Base-by-base conservation (phyloP, 2,329 filamentous ascomycete species). In the Aspergillus proliferans region DNA sequence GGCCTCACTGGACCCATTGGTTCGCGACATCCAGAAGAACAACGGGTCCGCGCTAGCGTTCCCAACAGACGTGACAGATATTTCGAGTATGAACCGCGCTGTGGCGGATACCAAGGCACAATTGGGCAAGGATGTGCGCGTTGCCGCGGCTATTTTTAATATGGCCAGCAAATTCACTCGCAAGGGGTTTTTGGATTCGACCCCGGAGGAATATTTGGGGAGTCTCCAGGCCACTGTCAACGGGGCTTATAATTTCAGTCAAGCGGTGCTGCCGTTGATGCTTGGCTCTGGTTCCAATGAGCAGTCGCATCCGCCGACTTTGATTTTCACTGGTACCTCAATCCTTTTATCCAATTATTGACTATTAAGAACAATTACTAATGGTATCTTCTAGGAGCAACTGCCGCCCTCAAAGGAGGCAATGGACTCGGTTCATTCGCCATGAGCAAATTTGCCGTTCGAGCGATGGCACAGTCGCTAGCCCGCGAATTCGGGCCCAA, bases 21-120 rank as follows among this genome's bases (percentile, higher is more conserved):
- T 87, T 6, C 64, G 77, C 2, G 85, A 88, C 57, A 89, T 93
- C 70, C 83, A 83, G 49, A 65, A 71, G 4, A 66, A 71, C 0
- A 87, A 87, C 9, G 87, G 88, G 2, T 76, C 79, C 43, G 88
- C 87, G 1, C 70, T 89, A 10, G 86, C 87, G 12, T 80, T 92
- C 58, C 76, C 79, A 4, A 79, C 86, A 1, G 85, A 89, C 59
- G 76, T 85, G 0, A 74, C 81, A 0, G 78, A 81, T 49, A 63
- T 75, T 1, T 60, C 67, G 8, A 75, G 73, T 12, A 48, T 80
- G 15, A 66, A 66, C n/a, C 62, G 59, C 64, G 65, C 50, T n/a
- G 47, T 59, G 10, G 45, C 52, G 3, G 22, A 55, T 24, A 52
- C 58, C 47, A 47, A 50, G 21, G 10, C 9, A 1, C 41, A 52